A percentile compares a stretch with the other conserved stretches of the same genome.
phyloP scores from a whole-genome alignment of 768 basidiomycete species.

The Russula brevipes region DNA sequence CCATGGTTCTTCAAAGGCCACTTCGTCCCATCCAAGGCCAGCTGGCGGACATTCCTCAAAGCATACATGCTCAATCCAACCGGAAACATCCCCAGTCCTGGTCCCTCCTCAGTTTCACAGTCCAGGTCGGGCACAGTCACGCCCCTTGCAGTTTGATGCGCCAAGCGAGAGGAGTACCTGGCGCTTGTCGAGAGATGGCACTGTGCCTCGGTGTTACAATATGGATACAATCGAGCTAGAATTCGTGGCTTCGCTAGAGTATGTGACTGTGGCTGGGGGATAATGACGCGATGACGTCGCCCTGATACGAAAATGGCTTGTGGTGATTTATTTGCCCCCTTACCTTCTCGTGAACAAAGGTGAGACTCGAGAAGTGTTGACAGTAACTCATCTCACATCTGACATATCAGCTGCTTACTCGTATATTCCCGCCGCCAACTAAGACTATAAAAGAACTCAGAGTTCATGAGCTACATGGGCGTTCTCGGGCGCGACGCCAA shows the following conservation, averaged over 20 bases:
- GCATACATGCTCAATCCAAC: conserved; percentile 56
- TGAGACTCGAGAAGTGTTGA: neutral
- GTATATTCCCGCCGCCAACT: neutral
- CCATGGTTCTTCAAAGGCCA: conserved; percentile 48
- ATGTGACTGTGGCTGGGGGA: neutral
- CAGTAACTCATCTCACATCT: neutral
- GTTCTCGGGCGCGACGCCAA: conserved; percentile 5
- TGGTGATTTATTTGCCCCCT: neutral
- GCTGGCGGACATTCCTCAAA: conserved; percentile 70
- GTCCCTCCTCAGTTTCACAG: conserved; percentile 31
- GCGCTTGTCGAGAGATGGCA: conserved; percentile 2
- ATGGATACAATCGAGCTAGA: conserved; percentile 10
- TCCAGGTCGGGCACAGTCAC: conserved; percentile 47
- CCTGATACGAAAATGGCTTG: conserved; percentile 1
- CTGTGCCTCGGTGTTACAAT: conserved; percentile 8
- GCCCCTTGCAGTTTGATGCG: conserved; percentile 29
- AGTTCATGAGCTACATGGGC: neutral
- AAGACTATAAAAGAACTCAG: neutral
- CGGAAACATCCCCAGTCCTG: conserved; percentile 44
- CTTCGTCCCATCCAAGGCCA: conserved; percentile 73
- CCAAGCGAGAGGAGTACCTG: neutral
- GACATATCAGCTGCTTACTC: neutral
- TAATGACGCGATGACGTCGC: conserved; percentile 1
- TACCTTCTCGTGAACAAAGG: neutral
- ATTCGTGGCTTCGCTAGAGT: neutral